Conservation (phyloP, 768 basidiomycete genomes). For the Xanthoconium purpureum region DNA sequence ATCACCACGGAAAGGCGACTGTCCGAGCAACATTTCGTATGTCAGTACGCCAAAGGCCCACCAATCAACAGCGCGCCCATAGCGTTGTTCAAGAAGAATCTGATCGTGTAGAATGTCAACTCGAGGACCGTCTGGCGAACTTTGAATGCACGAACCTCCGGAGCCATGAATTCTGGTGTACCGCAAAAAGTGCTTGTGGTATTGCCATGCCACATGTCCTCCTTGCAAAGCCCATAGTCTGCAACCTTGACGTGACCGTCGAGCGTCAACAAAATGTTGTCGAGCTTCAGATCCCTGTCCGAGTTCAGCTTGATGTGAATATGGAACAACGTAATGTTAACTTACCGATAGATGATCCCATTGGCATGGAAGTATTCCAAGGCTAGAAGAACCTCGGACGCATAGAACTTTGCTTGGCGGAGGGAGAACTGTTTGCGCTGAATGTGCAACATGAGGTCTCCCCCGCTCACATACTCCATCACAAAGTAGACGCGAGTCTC, state of each 20-base stretch:
- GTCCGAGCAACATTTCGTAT: slow-evolving; percentile 98
- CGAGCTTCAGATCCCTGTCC: slow-evolving; percentile 91
- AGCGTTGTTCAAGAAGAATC: slow-evolving; percentile 99
- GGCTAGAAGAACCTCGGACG: slow-evolving; percentile 92
- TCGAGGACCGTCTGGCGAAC: background rate
- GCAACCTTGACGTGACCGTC: slow-evolving; percentile 99
- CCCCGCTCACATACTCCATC: slow-evolving; percentile 99
- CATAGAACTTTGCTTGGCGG: slow-evolving; percentile 98
- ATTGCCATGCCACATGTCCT: slow-evolving; percentile 96
- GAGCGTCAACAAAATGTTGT: slow-evolving; percentile 94
- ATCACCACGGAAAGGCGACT: slow-evolving; percentile 98
- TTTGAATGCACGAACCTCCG: slow-evolving; percentile 64
- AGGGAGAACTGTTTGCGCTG: slow-evolving; percentile 99
- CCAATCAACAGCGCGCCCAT: slow-evolving; percentile 99
- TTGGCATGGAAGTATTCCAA: slow-evolving; percentile 97
- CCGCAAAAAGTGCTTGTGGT: slow-evolving; percentile 99
- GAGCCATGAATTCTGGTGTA: slow-evolving; percentile 99
- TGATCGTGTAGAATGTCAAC: slow-evolving; percentile 31
- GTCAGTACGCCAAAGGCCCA: slow-evolving; percentile 99
- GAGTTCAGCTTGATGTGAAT: background rate
- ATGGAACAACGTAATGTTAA: background rate
- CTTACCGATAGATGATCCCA: slow-evolving; percentile 97
- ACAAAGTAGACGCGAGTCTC: slow-evolving; percentile 99
- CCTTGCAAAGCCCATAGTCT: slow-evolving; percentile 98
- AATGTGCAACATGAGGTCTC: slow-evolving; percentile 99